These are phyloP conservation scores for Citrullus mucosospermus DNA, from an alignment of 306 rosid species.

Conservation along the genomic window DNA sequence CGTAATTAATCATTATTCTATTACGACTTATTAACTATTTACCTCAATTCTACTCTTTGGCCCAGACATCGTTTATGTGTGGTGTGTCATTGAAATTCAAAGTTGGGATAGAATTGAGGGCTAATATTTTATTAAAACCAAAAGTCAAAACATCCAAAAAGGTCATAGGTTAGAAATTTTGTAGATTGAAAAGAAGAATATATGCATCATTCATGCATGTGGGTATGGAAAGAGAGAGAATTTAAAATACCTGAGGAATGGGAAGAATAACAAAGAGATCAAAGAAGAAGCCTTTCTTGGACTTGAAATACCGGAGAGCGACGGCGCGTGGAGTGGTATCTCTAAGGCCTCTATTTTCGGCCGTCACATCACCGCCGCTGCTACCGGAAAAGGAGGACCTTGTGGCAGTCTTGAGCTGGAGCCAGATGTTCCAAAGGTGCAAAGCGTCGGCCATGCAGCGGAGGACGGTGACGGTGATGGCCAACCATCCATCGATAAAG, in stretches of 20 bases:
- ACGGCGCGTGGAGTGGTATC: slow-evolving; percentile 32
- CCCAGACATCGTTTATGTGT: too few relatives aligned
- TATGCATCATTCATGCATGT: too few relatives aligned
- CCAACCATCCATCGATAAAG: slow-evolving; percentile 83
- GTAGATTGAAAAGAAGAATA: too few relatives aligned
- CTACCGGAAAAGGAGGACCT: slow-evolving; percentile 22
- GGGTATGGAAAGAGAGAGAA: too few relatives aligned
- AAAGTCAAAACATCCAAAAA: too few relatives aligned
- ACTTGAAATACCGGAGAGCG: slow-evolving; percentile 37
- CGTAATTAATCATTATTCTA: too few relatives aligned
- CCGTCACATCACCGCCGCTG: background rate
- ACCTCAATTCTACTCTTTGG: too few relatives aligned
- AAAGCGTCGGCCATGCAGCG: slow-evolving; percentile 89
- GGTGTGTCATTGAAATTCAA: too few relatives aligned
- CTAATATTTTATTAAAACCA: too few relatives aligned
- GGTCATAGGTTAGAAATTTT: too few relatives aligned
- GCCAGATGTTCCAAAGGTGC: slow-evolving; percentile 92
- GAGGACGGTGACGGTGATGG: slow-evolving; percentile 75
- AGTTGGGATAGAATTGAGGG: too few relatives aligned
- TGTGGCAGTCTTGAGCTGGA: slow-evolving; percentile 49
- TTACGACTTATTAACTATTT: too few relatives aligned
- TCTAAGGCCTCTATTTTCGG: slow-evolving; percentile 12
- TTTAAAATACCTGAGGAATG: slow-evolving; percentile 55
- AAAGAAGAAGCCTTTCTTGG: slow-evolving; percentile 49
- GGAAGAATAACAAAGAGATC: slow-evolving; percentile 86